A percentile compares a stretch with the other conserved stretches of the same genome.
These are phyloP conservation scores for Fraxinus cuspidata DNA, from an alignment of 257 asterid genomes.

Conservation along the genomic window DNA sequence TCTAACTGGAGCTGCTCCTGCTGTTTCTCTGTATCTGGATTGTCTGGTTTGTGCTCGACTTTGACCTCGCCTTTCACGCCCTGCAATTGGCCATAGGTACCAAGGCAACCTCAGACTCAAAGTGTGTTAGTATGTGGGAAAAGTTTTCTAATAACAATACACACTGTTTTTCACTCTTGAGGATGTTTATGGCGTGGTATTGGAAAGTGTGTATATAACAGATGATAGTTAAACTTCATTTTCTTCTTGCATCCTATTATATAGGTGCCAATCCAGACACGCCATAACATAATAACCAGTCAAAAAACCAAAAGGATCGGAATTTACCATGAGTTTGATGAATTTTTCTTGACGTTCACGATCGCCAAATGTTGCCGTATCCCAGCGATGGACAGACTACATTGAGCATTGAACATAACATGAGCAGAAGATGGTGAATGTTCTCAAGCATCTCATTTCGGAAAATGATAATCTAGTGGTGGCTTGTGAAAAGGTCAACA, in stretches of 20 bases:
- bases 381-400: constrained; percentile 88
- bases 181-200: background rate
- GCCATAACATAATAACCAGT: constrained; percentile 9
- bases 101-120: constrained; percentile 99
- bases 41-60: constrained; percentile 60
- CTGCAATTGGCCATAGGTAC: constrained; percentile 96
- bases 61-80: constrained; percentile 85
- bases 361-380: constrained; percentile 72
- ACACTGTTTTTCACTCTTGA: background rate
- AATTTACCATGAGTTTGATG: constrained; percentile 97
- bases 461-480: constrained; percentile 6
- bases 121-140: constrained; percentile 71
- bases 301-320: constrained; percentile 26
- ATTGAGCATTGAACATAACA: constrained; percentile 39
- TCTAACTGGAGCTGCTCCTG: constrained; percentile 91
- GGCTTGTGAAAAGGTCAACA: constrained; percentile 13
- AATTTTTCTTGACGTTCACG: constrained; percentile 95
- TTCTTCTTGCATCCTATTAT: background rate
- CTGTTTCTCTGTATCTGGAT: constrained; percentile 72
- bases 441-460: constrained; percentile 25
- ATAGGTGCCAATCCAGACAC: background rate
- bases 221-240: constrained; percentile 17
- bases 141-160: constrained; percentile 22
- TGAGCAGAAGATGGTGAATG: constrained; percentile 43
- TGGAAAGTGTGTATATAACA: background rate